Evolutionary conservation across 345 rosid genomes (phyloP).

Genomic region (Euphorbia lathyris): DNA sequence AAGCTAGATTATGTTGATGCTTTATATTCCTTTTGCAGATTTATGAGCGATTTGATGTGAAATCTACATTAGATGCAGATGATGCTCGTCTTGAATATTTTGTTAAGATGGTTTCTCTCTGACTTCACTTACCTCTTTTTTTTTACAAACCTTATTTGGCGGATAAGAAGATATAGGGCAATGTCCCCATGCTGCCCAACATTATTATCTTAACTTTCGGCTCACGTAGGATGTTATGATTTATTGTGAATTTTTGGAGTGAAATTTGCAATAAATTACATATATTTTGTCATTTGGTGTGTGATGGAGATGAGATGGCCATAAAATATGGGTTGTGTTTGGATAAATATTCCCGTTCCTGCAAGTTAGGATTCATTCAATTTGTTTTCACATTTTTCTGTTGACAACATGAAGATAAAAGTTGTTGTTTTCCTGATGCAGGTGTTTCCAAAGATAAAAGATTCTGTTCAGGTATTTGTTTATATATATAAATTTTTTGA

Average conservation of each 20-base stretch:
- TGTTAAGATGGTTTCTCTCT: slow-evolving; percentile 57
- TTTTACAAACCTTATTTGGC: neutral
- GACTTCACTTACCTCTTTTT: neutral
- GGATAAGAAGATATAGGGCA: neutral
- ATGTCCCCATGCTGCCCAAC: neutral
- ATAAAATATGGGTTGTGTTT: too few relatives aligned
- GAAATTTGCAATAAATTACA: neutral
- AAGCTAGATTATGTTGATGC: slow-evolving; percentile 9
- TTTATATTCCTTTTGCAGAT: slow-evolving; percentile 47
- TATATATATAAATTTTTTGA: neutral
- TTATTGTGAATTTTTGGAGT: neutral
- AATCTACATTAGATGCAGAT: slow-evolving; percentile 48
- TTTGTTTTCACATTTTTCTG: slow-evolving; percentile 5
- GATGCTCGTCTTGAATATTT: slow-evolving; percentile 86
- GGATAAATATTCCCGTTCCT: too few relatives aligned
- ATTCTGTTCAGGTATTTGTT: slow-evolving; percentile 65
- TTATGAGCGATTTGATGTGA: slow-evolving; percentile 71
- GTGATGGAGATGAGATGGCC: neutral
- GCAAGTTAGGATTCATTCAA: too few relatives aligned
- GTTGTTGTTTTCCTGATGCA: slow-evolving; percentile 38
- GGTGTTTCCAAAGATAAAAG: slow-evolving; percentile 95
- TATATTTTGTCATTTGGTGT: neutral
- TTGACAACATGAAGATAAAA: slow-evolving; percentile 3
- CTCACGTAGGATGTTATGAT: neutral
- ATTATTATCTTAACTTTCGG: neutral